Evolutionary conservation across 306 rosid species (phyloP).

Genomic region (Cucurbita ficifolia): DNA sequence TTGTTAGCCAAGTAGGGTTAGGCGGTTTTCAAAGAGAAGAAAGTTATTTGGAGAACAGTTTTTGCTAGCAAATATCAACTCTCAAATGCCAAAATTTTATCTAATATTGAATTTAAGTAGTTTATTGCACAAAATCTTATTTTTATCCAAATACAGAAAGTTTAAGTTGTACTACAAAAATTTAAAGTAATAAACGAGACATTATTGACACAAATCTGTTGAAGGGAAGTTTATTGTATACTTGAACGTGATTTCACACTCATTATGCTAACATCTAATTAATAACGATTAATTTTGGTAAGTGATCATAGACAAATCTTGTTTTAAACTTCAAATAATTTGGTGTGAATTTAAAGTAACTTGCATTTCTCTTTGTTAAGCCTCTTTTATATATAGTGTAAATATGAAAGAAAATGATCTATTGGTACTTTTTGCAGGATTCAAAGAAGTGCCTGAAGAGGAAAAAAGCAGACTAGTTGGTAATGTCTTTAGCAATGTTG

Average conservation of each 20-base stretch:
- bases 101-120: neutral
- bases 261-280: neutral
- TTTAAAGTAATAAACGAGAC: neutral
- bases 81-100: neutral
- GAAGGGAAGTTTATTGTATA: neutral
- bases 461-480: conserved; percentile 79
- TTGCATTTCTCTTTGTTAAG: neutral
- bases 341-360: neutral
- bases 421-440: conserved; percentile 29
- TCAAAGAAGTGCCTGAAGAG: conserved; percentile 78
- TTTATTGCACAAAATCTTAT: neutral
- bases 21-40: no score
- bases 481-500: conserved; percentile 76
- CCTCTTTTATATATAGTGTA: neutral
- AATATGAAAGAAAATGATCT: neutral
- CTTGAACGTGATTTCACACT: neutral
- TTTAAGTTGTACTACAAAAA: neutral
- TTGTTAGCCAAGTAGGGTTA: neutral
- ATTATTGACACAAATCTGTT: neutral
- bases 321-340: neutral
- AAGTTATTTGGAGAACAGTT: neutral
- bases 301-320: neutral
- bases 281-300: neutral
- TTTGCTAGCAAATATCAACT: neutral
- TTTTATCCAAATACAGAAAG: neutral